These are phyloP conservation scores for Acanthamoeba royreba DNA, from an alignment of 208 protist genomes.

Conservation along the genomic window DNA sequence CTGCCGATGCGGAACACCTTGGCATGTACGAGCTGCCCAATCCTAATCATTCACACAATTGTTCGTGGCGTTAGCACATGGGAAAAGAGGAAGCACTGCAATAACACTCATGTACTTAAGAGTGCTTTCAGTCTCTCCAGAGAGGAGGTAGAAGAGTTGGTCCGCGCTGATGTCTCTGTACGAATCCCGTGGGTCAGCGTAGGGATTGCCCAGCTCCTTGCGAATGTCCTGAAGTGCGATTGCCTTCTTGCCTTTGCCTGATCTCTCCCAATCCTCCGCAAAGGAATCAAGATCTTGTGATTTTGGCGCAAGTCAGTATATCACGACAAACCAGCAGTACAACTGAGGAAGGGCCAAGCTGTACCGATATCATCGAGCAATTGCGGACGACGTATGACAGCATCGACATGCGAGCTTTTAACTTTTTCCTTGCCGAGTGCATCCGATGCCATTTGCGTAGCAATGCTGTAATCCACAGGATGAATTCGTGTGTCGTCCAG, in stretches of 20 bases:
- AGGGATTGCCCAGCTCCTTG: conserved; percentile 58
- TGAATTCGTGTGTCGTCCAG: conserved; percentile 72
- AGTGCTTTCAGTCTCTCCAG: conserved; percentile 45
- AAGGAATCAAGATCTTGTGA: conserved; percentile 62
- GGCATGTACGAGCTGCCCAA: background rate
- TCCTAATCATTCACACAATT: background rate
- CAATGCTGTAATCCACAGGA: conserved; percentile 57
- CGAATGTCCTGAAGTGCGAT: conserved; percentile 59
- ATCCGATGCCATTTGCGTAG: conserved; percentile 63
- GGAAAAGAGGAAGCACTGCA: background rate
- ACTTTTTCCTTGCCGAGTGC: conserved; percentile 57
- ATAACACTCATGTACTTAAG: background rate
- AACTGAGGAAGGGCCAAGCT: background rate
- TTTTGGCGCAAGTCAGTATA: background rate
- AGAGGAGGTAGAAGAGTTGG: conserved; percentile 54
- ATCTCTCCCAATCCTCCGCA: conserved; percentile 54
- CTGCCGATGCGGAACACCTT: background rate
- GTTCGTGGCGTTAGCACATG: background rate
- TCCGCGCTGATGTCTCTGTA: conserved; percentile 20
- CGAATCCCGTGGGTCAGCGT: conserved; percentile 47
- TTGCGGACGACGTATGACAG: background rate
- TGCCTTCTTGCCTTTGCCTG: conserved; percentile 45
- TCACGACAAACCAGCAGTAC: too few relatives aligned
- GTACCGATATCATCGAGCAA: background rate
- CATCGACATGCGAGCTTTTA: background rate